Conservation (phyloP, 768 basidiomycete species). For the Tulasnella sp. region DNA sequence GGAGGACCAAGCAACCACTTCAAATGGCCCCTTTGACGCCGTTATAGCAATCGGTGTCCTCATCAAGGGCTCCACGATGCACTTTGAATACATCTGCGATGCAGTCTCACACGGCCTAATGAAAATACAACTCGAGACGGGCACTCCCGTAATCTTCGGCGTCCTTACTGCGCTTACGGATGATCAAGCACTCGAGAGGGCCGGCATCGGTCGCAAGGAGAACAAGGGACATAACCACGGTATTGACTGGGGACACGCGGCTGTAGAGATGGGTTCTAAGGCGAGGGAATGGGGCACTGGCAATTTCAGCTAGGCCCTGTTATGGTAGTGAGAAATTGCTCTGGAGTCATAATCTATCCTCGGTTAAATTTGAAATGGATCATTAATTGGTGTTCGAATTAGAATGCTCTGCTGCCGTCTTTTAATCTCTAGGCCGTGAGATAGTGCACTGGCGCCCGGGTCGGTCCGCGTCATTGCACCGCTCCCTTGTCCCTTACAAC, state of each 20-base stretch:
- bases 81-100: constrained; percentile 98
- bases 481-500: not conserved
- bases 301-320: constrained; percentile 38
- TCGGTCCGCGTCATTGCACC: not conserved
- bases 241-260: constrained; percentile 94
- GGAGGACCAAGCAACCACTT: constrained; percentile 42
- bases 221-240: constrained; percentile 92
- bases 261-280: constrained; percentile 83
- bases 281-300: constrained; percentile 62
- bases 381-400: not conserved
- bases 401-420: not conserved
- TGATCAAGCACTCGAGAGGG: constrained; percentile 88
- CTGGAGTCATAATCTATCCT: not conserved
- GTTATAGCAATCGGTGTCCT: constrained; percentile 96
- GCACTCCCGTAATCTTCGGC: constrained; percentile 92
- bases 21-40: constrained; percentile 72
- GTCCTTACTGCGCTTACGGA: constrained; percentile 88
- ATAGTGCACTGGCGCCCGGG: not conserved
- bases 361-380: not conserved
- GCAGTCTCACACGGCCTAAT: constrained; percentile 89
- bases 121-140: constrained; percentile 88
- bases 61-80: constrained; percentile 97
- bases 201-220: constrained; percentile 68
- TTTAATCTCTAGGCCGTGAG: not conserved
- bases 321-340: not conserved